Base-by-base conservation (phyloP, 2,329 filamentous ascomycete genomes). In the Pseudopyrenochaeta lycopersici region DNA sequence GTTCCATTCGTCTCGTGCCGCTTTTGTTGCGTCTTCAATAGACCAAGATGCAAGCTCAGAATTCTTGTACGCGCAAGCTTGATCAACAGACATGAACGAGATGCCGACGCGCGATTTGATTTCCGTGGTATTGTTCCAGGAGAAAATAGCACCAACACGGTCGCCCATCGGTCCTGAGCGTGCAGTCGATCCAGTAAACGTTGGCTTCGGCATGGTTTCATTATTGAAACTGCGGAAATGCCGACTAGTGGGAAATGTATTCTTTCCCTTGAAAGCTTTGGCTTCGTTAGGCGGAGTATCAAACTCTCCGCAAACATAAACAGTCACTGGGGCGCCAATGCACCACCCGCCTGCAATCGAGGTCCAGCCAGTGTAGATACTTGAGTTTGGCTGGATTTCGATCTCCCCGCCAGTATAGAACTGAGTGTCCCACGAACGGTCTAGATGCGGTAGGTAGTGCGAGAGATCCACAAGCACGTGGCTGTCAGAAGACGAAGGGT, bases 71-170 rank as follows among this genome's bases (percentile, higher is more conserved):
- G 71, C 66, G 46, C 82, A 84, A 2, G 82, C 82, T 58, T 82
- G 80, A 7, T 69, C 64, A 1, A 73, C 66, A 0, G 71, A 74
- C 46, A 74, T 78, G 67, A 80, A 83, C 0, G 82, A 84, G 5
- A 84, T 76, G 0, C 81, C 82, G 7, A 84, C 77, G 29, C 80
- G 76, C 0, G 84, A 85, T 17, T 73, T 80, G 20, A 86, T 63
- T 2, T 72, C 71, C 0, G 74, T 59, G 1, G 67, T 46, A 15
- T 61, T 67, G 53, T 69, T 66, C 71, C 83, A 86, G 1, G 75
- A 77, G 53, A 85, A 85, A 1, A 85, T 60, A 0, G 81, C 82
- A 1, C 82, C 82, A 1, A 85, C 73, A 9, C 82, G 80, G 54
- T 84, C 62, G 23, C 63, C 65, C 39, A 71, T 33, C 4, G 69